Percentiles rank a stretch among this genome's conserved stretches.
These are phyloP conservation scores for Fusarium chaquense DNA, from an alignment of 2,329 filamentous ascomycete species.

Conservation along the genomic window DNA sequence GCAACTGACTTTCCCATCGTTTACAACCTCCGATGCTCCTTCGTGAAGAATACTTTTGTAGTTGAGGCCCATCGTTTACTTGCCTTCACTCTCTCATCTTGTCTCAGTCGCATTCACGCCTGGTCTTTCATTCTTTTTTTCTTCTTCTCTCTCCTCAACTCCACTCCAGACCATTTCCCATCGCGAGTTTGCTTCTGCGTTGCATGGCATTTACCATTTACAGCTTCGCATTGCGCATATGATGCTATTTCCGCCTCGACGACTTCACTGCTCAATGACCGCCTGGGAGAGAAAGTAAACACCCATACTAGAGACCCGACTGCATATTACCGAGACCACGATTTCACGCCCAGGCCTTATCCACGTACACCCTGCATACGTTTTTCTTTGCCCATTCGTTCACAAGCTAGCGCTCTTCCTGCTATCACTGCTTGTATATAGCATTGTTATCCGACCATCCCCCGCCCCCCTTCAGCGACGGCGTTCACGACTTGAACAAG, in stretches of 20 bases:
- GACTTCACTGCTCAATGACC: constrained; percentile 47
- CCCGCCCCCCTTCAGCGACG: constrained; percentile 34
- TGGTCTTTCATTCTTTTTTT: constrained; percentile 35
- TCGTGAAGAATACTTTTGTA: constrained; percentile 44
- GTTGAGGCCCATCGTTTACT: constrained; percentile 23
- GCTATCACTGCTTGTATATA: constrained; percentile 26
- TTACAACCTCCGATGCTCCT: constrained; percentile 12
- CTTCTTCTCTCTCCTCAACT: constrained; percentile 7
- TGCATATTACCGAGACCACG: constrained; percentile 32
- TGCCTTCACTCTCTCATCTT: constrained; percentile 31
- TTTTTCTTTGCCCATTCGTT: constrained; percentile 21
- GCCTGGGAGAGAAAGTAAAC: constrained; percentile 48
- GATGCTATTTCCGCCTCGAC: constrained; percentile 44
- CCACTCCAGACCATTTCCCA: constrained; percentile 3
- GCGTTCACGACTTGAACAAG: constrained; percentile 53
- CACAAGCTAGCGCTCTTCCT: constrained; percentile 16
- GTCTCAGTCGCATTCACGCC: constrained; percentile 42
- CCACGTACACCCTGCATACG: constrained; percentile 15
- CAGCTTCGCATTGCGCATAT: constrained; percentile 40
- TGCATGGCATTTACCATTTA: constrained; percentile 35
- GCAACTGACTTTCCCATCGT: constrained; percentile 36
- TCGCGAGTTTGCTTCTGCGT: constrained; percentile 29
- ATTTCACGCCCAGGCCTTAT: constrained; percentile 20
- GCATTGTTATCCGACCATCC: constrained; percentile 25
- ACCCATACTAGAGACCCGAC: constrained; percentile 32